Percentiles rank a stretch among this genome's conserved stretches.
Evolutionary conservation across 306 rosid species (phyloP).

Genomic region (Crotalaria pallida): DNA sequence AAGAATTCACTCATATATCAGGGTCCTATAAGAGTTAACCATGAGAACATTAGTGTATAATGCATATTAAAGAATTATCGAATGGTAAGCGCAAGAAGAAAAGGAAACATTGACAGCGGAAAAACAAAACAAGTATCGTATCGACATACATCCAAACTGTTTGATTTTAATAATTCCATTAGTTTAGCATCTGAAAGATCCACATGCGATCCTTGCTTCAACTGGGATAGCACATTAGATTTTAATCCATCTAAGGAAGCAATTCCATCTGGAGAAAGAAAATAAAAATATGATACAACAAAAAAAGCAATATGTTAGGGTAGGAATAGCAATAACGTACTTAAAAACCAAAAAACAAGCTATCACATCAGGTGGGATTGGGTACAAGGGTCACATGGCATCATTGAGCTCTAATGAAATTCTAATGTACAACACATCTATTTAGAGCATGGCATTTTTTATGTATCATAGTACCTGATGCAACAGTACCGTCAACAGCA

Average conservation of each 20-base stretch:
- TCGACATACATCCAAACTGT: slow-evolving; percentile 65
- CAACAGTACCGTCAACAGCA: slow-evolving; percentile 24
- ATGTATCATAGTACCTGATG: slow-evolving; percentile 37
- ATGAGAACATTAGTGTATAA: neutral
- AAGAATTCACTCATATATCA: slow-evolving; percentile 29
- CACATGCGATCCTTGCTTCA: slow-evolving; percentile 38
- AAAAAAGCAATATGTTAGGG: slow-evolving; percentile 19
- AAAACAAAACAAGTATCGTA: slow-evolving; percentile 23
- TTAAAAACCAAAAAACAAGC: neutral
- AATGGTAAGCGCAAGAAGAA: neutral
- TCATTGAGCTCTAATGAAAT: neutral
- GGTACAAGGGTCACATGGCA: neutral
- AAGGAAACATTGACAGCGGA: slow-evolving; percentile 22
- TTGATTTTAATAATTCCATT: slow-evolving; percentile 59
- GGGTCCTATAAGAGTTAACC: slow-evolving; percentile 13
- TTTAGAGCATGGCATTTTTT: neutral
- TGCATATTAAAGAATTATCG: neutral
- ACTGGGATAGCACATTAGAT: slow-evolving; percentile 37
- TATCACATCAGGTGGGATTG: neutral
- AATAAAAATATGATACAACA: slow-evolving; percentile 6
- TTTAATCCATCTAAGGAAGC: slow-evolving; percentile 31
- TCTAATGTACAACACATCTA: neutral
- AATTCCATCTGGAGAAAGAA: slow-evolving; percentile 46
- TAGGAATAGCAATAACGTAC: slow-evolving; percentile 11
- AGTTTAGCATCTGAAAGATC: slow-evolving; percentile 63